Base-by-base conservation (phyloP, 176 grass and related monocot genomes). In the Typha latifolia region DNA sequence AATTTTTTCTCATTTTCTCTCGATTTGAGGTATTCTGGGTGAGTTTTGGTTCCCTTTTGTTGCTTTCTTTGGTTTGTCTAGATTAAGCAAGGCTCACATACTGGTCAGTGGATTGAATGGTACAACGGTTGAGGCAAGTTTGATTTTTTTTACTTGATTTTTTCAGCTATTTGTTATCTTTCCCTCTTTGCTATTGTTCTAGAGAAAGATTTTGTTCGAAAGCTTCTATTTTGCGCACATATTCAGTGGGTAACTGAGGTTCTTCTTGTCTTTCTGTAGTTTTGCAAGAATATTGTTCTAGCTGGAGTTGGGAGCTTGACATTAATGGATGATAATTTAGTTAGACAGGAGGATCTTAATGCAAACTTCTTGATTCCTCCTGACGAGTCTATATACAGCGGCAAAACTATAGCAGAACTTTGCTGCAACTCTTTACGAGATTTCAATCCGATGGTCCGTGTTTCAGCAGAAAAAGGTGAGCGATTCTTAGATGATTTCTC, bases 241-340 rank as follows among this genome's bases (percentile, higher is more conserved):
- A 43, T 10, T 43, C 37, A 43, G 37, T 43, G 5, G 37, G 9
- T 43, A 43, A 43, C 37, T 43, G 37, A 43, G 37, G 37, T 43
- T 9, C 5, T 43, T 75, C 27, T 73, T 22, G 29, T 23, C 67
- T 32, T 64, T 18, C 8, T 84, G 68, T 78, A 99, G 94, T 87
- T 99, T 64, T 93, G 94, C 89, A 99, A 99, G 84, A 99, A 99
- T 79, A 90, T 99, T 81, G 89, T 99, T 80, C 81, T 99, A 62
- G 86, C 94, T 29, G 94, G 94, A 87, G 89, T 99, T 69, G 94
- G 95, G 29, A 90, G 86, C 80, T 74, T 99, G 63, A 83, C 89
- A 26, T 84, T 99, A 68, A 90, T 99, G 89, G 95, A 99, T 74
- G 84, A 93, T 74, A 77, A 78, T 63, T 49, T 74, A 43, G 85